Conservation (phyloP, 345 rosid species). For the Acer negundo region DNA sequence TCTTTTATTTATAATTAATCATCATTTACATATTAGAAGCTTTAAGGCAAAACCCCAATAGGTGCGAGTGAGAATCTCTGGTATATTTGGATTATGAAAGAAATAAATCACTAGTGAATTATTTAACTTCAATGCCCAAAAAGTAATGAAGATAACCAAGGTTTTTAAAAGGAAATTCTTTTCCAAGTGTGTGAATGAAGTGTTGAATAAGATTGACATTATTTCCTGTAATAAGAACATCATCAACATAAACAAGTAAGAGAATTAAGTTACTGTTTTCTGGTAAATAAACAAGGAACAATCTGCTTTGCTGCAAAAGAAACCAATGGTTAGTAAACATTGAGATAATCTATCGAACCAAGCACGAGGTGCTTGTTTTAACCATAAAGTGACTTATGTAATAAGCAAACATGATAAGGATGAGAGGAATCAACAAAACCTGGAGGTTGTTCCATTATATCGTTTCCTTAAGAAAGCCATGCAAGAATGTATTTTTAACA, state of each 20-base stretch:
- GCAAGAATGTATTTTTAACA: no score
- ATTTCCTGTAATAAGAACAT: not conserved
- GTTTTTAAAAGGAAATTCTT: not conserved
- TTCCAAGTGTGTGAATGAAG: not conserved
- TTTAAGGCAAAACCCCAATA: no score
- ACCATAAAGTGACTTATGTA: not conserved
- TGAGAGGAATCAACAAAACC: no score
- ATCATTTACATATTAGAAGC: no score
- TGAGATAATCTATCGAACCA: not conserved
- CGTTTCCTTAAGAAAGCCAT: no score
- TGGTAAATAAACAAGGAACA: not conserved
- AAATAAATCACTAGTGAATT: not conserved
- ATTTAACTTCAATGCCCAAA: not conserved
- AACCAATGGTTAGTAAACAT: not conserved
- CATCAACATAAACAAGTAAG: not conserved
- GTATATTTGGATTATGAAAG: not conserved
- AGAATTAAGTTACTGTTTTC: not conserved
- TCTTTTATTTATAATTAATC: no score
- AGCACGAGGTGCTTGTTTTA: not conserved
- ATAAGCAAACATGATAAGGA: not conserved
- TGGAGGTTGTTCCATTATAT: no score
- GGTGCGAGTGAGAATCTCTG: not conserved
- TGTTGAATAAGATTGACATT: not conserved
- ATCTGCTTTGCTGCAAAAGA: not conserved
- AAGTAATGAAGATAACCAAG: not conserved